Conservation (phyloP, 768 basidiomycete genomes). For the Rhodosporidiobolus sp. region DNA sequence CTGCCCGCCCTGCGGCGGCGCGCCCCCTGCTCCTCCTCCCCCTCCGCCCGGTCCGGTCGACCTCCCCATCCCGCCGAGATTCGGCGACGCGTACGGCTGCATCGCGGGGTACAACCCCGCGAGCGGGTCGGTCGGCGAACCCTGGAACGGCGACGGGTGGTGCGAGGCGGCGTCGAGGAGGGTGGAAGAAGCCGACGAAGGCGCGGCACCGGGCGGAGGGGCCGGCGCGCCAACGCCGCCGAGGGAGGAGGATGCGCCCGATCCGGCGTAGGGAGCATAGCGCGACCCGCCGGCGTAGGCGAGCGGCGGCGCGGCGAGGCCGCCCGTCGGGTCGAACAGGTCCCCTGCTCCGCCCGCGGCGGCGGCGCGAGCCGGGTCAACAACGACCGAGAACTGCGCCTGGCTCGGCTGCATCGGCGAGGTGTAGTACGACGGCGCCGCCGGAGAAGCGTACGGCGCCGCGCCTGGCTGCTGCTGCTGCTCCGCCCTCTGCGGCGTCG, state of each 20-base stretch:
- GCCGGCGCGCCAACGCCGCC: slow-evolving; percentile 4
- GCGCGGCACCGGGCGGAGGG: slow-evolving; percentile 16
- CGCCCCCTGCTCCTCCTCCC: no score
- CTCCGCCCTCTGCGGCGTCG: slow-evolving; percentile 19
- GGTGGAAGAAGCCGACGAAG: not conserved
- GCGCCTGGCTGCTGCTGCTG: slow-evolving; percentile 10
- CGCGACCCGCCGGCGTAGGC: slow-evolving; percentile 23
- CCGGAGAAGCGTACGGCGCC: slow-evolving; percentile 14
- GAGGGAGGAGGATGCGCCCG: not conserved
- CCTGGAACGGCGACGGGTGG: not conserved
- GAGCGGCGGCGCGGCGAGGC: slow-evolving; percentile 26
- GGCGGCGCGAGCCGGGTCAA: slow-evolving; percentile 11
- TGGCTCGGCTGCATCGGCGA: slow-evolving; percentile 61
- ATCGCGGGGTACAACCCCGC: not conserved
- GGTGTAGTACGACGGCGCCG: slow-evolving; percentile 51
- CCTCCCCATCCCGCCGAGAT: not conserved
- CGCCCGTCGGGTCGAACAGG: slow-evolving; percentile 12
- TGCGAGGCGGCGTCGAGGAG: not conserved
- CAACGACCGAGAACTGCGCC: slow-evolving; percentile 41
- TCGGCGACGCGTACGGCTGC: slow-evolving; percentile 9
- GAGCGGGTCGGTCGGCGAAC: not conserved
- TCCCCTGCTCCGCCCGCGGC: slow-evolving; percentile 7
- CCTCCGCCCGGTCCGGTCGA: no score
- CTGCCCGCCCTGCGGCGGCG: no score
- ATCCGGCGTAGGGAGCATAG: slow-evolving; percentile 13